A percentile compares a stretch with the other conserved stretches of the same genome.
These are phyloP conservation scores for Dictyostelium intermedium DNA, from an alignment of 78 protist species.

Conservation along the genomic window DNA sequence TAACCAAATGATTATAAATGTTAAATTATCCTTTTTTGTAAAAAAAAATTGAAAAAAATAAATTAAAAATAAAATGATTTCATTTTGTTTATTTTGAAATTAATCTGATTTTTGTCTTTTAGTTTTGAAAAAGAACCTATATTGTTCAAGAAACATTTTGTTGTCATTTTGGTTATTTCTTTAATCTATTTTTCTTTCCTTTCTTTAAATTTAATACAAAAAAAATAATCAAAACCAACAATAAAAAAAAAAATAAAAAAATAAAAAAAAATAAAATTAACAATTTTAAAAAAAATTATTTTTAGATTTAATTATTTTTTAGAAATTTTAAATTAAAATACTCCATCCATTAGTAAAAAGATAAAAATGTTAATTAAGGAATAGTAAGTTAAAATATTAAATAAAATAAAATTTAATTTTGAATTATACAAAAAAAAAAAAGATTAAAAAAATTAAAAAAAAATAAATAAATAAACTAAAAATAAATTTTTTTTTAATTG, in stretches of 20 bases:
- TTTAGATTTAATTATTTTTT: too few relatives aligned
- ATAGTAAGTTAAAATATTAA: not conserved
- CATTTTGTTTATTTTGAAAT: not conserved
- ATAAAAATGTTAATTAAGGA: not conserved
- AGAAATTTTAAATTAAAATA: too few relatives aligned
- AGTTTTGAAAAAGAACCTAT: too few relatives aligned
- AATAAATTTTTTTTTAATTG: too few relatives aligned
- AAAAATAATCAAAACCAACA: not conserved
- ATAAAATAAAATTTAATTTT: too few relatives aligned
- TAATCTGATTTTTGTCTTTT: not conserved
- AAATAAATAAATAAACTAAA: too few relatives aligned
- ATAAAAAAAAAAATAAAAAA: too few relatives aligned
- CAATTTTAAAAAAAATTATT: too few relatives aligned
- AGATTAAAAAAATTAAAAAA: too few relatives aligned
- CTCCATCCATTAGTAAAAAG: not conserved
- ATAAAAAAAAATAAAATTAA: too few relatives aligned
- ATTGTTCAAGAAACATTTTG: not conserved
- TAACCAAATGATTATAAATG: not conserved
- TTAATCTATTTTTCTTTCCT: not conserved
- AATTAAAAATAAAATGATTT: not conserved
- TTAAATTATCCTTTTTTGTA: not conserved
- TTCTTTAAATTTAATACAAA: not conserved
- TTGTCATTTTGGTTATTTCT: not conserved
- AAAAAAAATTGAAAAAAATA: too few relatives aligned
- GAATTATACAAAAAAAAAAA: too few relatives aligned